Evolutionary conservation across 345 rosid species (phyloP).

Genomic region (Nephelium lappaceum): DNA sequence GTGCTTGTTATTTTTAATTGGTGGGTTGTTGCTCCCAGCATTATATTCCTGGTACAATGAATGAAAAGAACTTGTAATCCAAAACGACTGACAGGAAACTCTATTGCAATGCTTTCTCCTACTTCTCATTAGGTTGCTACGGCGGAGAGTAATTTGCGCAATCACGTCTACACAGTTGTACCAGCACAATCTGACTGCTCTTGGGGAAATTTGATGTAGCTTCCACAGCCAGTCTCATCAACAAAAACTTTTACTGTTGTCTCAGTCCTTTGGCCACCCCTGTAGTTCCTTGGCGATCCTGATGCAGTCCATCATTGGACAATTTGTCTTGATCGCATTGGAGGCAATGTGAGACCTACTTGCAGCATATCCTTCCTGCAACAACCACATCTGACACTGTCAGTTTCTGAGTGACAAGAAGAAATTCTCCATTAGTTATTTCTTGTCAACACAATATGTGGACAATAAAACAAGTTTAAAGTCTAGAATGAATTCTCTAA

Average conservation of each 20-base stretch:
- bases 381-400: neutral
- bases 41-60: neutral
- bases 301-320: constrained; percentile 62
- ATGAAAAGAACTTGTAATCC: neutral
- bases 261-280: neutral
- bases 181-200: too few species aligned
- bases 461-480: neutral
- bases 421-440: neutral
- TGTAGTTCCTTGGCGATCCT: constrained; percentile 52
- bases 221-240: too few species aligned
- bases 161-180: too few species aligned
- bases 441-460: neutral
- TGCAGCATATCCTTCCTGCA: constrained; percentile 79
- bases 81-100: neutral
- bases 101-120: neutral
- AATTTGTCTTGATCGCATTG: constrained; percentile 74
- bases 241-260: neutral
- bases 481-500: neutral
- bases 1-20: neutral
- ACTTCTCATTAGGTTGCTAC: too few species aligned
- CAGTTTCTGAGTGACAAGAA: neutral
- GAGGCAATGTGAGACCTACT: constrained; percentile 76
- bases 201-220: too few species aligned
- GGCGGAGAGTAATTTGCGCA: too few species aligned
- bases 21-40: neutral